These are phyloP conservation scores for Thelonectria blattea DNA, from an alignment of 2,329 filamentous ascomycete genomes.

Conservation along the genomic window DNA sequence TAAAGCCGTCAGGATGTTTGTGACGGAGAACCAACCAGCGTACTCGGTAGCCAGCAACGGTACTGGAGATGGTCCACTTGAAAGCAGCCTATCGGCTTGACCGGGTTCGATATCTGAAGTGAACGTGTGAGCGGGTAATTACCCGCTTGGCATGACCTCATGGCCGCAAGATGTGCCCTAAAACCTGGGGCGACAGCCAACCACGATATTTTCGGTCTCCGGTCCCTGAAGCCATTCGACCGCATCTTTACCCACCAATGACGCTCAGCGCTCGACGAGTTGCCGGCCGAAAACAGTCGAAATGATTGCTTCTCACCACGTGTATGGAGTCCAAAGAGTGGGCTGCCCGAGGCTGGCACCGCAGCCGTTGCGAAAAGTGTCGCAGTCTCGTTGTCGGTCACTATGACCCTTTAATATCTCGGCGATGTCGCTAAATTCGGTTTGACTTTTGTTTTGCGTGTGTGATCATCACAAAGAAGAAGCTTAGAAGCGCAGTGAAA, in stretches of 20 bases:
- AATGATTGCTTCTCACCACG: neutral
- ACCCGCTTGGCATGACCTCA: conserved; percentile 35
- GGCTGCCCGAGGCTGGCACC: neutral
- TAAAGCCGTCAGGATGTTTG: conserved; percentile 2
- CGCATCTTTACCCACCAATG: conserved; percentile 25
- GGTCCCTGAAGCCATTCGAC: conserved; percentile 10
- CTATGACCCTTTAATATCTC: neutral
- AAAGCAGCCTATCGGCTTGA: conserved; percentile 20
- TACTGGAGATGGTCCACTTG: conserved; percentile 8
- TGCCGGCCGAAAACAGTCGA: conserved; percentile 31
- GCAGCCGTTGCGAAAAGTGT: neutral
- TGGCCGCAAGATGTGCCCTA: conserved; percentile 27
- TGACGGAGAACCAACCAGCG: neutral
- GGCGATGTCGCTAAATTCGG: neutral
- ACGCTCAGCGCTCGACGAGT: neutral
- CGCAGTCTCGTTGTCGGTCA: neutral
- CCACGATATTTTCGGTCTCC: conserved; percentile 16
- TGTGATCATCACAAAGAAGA: conserved; percentile 18
- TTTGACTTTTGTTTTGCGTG: neutral
- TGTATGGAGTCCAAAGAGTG: conserved; percentile 21
- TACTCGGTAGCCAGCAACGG: neutral
- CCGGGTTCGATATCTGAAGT: conserved; percentile 13
- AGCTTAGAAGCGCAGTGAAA: conserved; percentile 30
- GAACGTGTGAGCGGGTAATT: conserved; percentile 5
- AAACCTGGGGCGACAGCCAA: conserved; percentile 32